A percentile compares a stretch with the other conserved stretches of the same genome.
Conservation (phyloP, 805 yeast species). For the Zygosaccharomyces pseudorouxii region DNA sequence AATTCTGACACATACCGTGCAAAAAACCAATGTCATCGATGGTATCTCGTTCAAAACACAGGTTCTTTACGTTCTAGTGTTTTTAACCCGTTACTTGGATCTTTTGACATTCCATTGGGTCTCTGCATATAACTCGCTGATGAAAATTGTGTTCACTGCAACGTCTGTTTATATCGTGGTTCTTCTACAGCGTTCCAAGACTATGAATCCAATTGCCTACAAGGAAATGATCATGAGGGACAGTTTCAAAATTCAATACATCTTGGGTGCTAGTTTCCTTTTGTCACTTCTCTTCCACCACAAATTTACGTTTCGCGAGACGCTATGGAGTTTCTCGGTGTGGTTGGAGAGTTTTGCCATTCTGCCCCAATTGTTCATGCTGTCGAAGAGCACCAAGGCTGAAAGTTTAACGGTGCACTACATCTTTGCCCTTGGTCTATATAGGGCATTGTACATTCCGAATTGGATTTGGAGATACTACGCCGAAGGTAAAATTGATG, state of each 20-base stretch:
- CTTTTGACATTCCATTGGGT: conserved; percentile 44
- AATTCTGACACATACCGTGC: conserved; percentile 69
- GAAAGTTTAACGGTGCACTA: conserved; percentile 85
- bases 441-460: conserved; percentile 85
- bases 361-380: conserved; percentile 85
- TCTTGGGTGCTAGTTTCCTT: conserved; percentile 58
- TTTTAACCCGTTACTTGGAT: conserved; percentile 67
- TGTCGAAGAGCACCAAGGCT: conserved; percentile 86
- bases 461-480: conserved; percentile 90
- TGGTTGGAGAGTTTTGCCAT: conserved; percentile 94
- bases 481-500: conserved; percentile 58
- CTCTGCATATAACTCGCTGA: conserved; percentile 68
- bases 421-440: conserved; percentile 87
- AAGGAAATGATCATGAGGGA: conserved; percentile 59
- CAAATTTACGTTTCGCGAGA: conserved; percentile 55
- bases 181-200: conserved; percentile 47
- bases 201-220: conserved; percentile 47
- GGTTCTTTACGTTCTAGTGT: conserved; percentile 67
- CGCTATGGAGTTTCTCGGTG: conserved; percentile 81
- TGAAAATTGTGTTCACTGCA: conserved; percentile 78
- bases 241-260: conserved; percentile 68
- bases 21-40: conserved; percentile 55
- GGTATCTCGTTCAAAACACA: conserved; percentile 93
- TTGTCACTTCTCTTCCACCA: conserved; percentile 61
- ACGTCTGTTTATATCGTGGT: conserved; percentile 72